Evolutionary conservation across 345 rosid species (phyloP).

Genomic region (Salix dunnii): DNA sequence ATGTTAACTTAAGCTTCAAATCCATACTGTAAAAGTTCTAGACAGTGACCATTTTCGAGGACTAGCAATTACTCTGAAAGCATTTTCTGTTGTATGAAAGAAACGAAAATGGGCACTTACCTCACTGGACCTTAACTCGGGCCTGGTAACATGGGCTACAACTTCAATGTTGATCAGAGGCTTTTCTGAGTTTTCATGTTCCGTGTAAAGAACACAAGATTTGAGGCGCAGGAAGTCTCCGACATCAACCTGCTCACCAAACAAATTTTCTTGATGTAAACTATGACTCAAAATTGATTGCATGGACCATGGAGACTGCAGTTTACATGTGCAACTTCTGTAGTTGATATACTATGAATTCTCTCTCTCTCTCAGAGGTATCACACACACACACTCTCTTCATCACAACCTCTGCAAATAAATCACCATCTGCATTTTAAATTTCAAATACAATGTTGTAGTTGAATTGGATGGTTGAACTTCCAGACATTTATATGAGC

Average conservation of each 20-base stretch:
- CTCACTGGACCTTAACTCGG: slow-evolving; percentile 90
- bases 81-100: background rate
- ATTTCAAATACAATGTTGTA: background rate
- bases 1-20: background rate
- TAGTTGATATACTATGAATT: background rate
- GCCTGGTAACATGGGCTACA: slow-evolving; percentile 92
- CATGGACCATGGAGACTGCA: background rate
- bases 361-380: background rate
- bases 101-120: slow-evolving; percentile 28
- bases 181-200: slow-evolving; percentile 55
- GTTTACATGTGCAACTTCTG: background rate
- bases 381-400: background rate
- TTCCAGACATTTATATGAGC: background rate
- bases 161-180: slow-evolving; percentile 83
- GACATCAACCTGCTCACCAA: slow-evolving; percentile 61
- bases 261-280: background rate
- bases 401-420: background rate
- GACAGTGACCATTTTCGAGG: background rate
- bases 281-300: background rate
- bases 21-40: background rate
- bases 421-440: background rate
- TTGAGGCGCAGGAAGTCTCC: slow-evolving; percentile 79
- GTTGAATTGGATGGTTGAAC: background rate
- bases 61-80: background rate
- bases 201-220: slow-evolving; percentile 75